Evolutionary conservation across 768 basidiomycete species (phyloP), one percentile per base, ranked within the genome.

Genomic region (Suillus bovinus): DNA sequence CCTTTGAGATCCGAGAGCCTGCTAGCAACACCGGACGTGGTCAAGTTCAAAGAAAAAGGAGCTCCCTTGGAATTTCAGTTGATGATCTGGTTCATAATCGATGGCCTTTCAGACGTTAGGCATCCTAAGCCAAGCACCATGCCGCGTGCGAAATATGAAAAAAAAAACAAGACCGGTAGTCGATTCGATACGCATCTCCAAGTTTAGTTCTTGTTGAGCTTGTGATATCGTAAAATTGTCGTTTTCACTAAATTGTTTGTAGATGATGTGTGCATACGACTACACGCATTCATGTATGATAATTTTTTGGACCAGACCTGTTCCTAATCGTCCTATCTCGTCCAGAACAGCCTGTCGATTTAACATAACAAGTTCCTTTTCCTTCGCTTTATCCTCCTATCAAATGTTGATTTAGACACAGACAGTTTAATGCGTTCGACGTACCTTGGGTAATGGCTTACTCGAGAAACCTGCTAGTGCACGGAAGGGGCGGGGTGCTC

Each of bases 391-490:
- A 39, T 66, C 64, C 5, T 61, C 72, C 63, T 71, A 67, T 65
- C 63, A 42, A 29, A 54, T 34, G 63, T 24, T 61, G 62, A 60
- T 22, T 44, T 10, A 22, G 4, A 16, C 42, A 59, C 13, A 54
- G 9, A 55, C 13, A 11, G 11, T 13, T 39, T 58, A 62, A 33
- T 31, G 31, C 16, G 52, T 49, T 20, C 56, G 24, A 34, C 74
- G 59, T 57, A 81, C 79, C 68, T 74, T 77, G 5, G 49, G 33
- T 13, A 69, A 65, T 5, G 94, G 94, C 20, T 74, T 74, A 60
- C 86, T 86, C 0, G 91, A 93, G 74, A 90, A 96, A 11, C 90
- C 90, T 29, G 90, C 86, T 50, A 95, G 79, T 8, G 94, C 92
- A 64, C 90, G 86, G 80, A 96, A 94, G 5, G 86, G 81, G 52